Percentiles rank a stretch among this genome's conserved stretches.
phyloP scores from a whole-genome alignment of 1,284 basidiomycete genomes.

The Naganishia sp. region DNA sequence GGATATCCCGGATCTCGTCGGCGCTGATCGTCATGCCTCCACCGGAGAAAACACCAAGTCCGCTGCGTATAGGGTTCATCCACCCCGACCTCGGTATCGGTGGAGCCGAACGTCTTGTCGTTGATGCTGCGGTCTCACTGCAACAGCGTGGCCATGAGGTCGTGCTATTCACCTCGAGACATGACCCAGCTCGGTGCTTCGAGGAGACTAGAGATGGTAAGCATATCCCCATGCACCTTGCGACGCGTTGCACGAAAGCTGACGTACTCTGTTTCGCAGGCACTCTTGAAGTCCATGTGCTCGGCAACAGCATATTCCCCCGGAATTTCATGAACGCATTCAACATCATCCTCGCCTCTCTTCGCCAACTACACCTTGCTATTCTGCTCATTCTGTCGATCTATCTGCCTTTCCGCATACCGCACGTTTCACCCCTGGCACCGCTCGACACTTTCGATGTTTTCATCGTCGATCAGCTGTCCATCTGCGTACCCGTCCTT shows the following conservation, averaged over 20 bases:
- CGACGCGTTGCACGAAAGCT: not conserved
- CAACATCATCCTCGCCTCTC: slow-evolving; percentile 85
- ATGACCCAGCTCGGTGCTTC: slow-evolving; percentile 80
- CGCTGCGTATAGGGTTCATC: slow-evolving; percentile 73
- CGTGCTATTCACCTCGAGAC: slow-evolving; percentile 92
- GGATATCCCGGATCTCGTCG: not conserved
- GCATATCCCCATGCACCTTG: slow-evolving; percentile 29
- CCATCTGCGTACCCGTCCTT: slow-evolving; percentile 83
- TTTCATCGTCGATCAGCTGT: slow-evolving; percentile 92
- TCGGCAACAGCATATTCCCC: slow-evolving; percentile 71
- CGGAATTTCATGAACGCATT: slow-evolving; percentile 73
- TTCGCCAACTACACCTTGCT: slow-evolving; percentile 80
- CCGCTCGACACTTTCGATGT: slow-evolving; percentile 65
- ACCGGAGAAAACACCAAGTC: slow-evolving; percentile 25
- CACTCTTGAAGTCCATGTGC: slow-evolving; percentile 75
- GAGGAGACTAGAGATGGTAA: slow-evolving; percentile 85
- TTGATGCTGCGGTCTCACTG: slow-evolving; percentile 90
- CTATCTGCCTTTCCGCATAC: slow-evolving; percentile 41
- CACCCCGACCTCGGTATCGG: slow-evolving; percentile 96
- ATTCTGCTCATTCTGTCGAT: slow-evolving; percentile 61
- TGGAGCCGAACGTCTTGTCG: slow-evolving; percentile 90
- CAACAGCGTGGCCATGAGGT: slow-evolving; percentile 82
- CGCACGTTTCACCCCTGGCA: slow-evolving; percentile 45
- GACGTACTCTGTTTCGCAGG: slow-evolving; percentile 58
- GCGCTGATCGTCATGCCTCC: not conserved